A percentile compares a stretch with the other conserved stretches of the same genome.
Conservation (phyloP, 768 basidiomycete genomes). For the Rhizopogon roseolus region DNA sequence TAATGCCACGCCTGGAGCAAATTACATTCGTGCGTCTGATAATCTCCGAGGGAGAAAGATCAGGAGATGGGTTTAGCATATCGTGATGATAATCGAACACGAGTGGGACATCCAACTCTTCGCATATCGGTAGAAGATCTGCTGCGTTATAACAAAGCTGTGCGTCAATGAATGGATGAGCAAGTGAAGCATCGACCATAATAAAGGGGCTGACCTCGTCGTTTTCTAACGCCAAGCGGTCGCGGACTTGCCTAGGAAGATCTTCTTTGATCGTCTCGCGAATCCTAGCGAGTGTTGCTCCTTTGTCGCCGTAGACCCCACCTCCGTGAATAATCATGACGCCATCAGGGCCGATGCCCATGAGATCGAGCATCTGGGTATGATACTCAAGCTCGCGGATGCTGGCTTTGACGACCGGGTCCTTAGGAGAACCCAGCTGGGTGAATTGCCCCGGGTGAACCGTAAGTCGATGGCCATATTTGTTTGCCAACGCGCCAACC, state of each 20-base stretch:
- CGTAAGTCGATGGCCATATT: conserved; percentile 75
- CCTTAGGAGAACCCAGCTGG: conserved; percentile 74
- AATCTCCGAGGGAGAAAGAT: conserved; percentile 53
- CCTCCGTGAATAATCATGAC: conserved; percentile 90
- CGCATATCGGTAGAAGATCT: conserved; percentile 82
- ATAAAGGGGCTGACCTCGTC: conserved; percentile 60
- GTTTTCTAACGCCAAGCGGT: conserved; percentile 85
- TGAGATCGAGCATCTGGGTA: conserved; percentile 79
- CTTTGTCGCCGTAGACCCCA: conserved; percentile 81
- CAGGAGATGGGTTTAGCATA: conserved; percentile 54
- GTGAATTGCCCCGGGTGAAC: conserved; percentile 88
- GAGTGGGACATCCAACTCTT: conserved; percentile 74
- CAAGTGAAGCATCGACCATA: not conserved
- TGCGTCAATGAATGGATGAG: not conserved
- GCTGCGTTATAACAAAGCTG: conserved; percentile 84
- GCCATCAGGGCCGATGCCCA: conserved; percentile 78
- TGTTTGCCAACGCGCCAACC: conserved; percentile 63
- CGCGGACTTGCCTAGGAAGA: conserved; percentile 61
- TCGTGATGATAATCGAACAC: conserved; percentile 86
- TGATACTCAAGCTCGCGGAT: conserved; percentile 84
- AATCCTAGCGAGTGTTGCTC: conserved; percentile 62
- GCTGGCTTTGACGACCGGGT: conserved; percentile 68
- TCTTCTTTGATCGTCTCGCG: conserved; percentile 57
- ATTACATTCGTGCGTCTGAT: conserved; percentile 73
- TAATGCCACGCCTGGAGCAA: conserved; percentile 73